These are phyloP conservation scores for Bathelium albidoporum DNA, from an alignment of 495 filamentous ascomycete genomes.

Conservation along the genomic window DNA sequence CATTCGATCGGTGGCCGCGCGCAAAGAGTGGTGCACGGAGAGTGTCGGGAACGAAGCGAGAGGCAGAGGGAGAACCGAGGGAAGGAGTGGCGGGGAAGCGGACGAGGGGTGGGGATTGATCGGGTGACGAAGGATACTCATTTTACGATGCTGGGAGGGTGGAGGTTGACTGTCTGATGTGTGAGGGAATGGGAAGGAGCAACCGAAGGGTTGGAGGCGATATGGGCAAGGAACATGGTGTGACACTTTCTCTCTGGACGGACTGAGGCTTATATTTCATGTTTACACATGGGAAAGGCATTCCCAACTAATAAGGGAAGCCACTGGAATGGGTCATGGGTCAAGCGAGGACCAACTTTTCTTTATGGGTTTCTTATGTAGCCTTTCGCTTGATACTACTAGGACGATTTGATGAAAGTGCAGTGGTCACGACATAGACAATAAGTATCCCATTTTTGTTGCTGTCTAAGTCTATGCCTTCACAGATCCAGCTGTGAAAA, in stretches of 20 bases:
- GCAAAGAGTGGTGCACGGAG: constrained; percentile 15
- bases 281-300: too few relatives aligned
- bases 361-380: too few relatives aligned
- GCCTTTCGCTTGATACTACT: too few relatives aligned
- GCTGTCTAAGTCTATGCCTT: neutral
- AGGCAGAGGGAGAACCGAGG: constrained; percentile 7
- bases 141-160: neutral
- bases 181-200: too few relatives aligned
- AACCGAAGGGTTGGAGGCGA: neutral
- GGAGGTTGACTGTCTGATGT: neutral
- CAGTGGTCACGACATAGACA: neutral
- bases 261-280: too few relatives aligned
- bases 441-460: neutral
- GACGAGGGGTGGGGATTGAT: constrained; percentile 10
- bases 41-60: constrained; percentile 10
- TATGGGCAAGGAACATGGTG: too few relatives aligned
- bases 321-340: too few relatives aligned
- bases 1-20: constrained; percentile 21
- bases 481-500: neutral
- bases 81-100: constrained; percentile 12
- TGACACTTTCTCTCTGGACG: too few relatives aligned
- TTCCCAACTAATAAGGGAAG: too few relatives aligned
- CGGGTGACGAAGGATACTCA: neutral
- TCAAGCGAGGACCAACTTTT: too few relatives aligned
- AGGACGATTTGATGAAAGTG: neutral